A percentile compares a stretch with the other conserved stretches of the same genome.
Conservation (phyloP, 495 filamentous ascomycete species). For the Xylaria scruposa region DNA sequence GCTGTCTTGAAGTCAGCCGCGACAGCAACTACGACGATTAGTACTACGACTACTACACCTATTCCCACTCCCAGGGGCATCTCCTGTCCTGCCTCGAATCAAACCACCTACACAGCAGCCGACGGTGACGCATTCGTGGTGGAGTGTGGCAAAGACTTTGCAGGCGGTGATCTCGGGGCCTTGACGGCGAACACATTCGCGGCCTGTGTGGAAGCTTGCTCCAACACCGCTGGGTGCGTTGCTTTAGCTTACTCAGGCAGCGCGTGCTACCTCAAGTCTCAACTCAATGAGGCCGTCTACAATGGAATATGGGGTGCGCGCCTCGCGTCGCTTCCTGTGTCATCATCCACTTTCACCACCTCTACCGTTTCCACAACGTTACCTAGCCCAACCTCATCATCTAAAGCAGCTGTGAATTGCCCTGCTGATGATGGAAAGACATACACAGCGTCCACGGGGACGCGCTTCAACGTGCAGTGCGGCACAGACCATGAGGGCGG, state of each 20-base stretch:
- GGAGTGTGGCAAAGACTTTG: background rate
- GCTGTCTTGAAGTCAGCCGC: background rate
- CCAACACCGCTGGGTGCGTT: background rate
- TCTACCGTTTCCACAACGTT: background rate
- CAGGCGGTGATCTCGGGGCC: background rate
- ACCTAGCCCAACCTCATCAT: background rate
- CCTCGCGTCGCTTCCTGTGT: background rate
- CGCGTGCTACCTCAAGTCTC: background rate
- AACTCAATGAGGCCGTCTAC: background rate
- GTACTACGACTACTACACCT: background rate
- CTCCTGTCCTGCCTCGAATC: conserved; percentile 5
- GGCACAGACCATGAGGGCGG: background rate
- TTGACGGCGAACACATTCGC: background rate
- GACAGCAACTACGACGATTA: background rate
- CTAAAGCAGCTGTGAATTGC: background rate
- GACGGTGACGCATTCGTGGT: background rate
- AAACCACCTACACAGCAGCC: background rate
- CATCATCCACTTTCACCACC: background rate
- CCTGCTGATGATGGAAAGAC: conserved; percentile 1
- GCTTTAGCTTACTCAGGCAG: background rate
- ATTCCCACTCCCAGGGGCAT: background rate
- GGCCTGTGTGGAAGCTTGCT: background rate
- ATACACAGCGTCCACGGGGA: background rate
- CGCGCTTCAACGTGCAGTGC: conserved; percentile 6
- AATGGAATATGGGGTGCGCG: conserved; percentile 4